A percentile compares a stretch with the other conserved stretches of the same genome.
Evolutionary conservation across 2,329 filamentous ascomycete genomes (phyloP).

Genomic region (Paraphaeosphaeria minitans): DNA sequence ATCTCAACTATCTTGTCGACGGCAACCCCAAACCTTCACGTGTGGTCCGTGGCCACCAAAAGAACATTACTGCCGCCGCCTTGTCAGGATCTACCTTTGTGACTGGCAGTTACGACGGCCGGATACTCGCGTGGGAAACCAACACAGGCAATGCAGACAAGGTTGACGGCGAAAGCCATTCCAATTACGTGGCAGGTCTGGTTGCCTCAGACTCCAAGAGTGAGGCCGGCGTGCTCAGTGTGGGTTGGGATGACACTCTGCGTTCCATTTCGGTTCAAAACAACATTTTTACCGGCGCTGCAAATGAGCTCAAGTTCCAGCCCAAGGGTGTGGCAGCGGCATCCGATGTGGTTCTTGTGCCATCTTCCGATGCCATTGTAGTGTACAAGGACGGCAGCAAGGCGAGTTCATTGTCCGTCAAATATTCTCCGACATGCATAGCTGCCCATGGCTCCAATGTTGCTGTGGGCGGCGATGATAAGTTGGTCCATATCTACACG

Average conservation of each 20-base stretch:
- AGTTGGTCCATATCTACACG: constrained; percentile 75
- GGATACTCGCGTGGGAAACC: constrained; percentile 83
- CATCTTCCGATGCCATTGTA: constrained; percentile 61
- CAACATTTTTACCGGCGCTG: constrained; percentile 74
- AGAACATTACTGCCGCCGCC: constrained; percentile 80
- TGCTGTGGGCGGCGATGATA: constrained; percentile 77
- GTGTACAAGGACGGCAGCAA: constrained; percentile 64
- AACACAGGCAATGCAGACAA: constrained; percentile 69
- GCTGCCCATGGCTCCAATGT: constrained; percentile 70
- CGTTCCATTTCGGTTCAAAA: constrained; percentile 76
- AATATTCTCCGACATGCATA: constrained; percentile 71
- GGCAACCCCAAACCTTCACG: constrained; percentile 71
- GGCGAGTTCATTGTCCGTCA: constrained; percentile 64
- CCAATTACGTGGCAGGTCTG: constrained; percentile 84
- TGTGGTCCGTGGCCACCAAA: constrained; percentile 86
- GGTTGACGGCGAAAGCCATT: constrained; percentile 80
- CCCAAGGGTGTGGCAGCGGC: constrained; percentile 73
- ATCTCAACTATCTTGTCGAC: constrained; percentile 85
- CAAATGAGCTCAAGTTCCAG: constrained; percentile 73
- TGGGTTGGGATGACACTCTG: constrained; percentile 93
- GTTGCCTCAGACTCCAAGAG: constrained; percentile 51
- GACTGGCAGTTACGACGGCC: constrained; percentile 92
- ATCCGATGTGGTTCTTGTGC: constrained; percentile 58
- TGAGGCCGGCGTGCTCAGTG: constrained; percentile 70
- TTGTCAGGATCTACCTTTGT: constrained; percentile 69